phyloP scores from a whole-genome alignment of 108 stramenopile genomes.

The Fistulifera pelliculosa region DNA sequence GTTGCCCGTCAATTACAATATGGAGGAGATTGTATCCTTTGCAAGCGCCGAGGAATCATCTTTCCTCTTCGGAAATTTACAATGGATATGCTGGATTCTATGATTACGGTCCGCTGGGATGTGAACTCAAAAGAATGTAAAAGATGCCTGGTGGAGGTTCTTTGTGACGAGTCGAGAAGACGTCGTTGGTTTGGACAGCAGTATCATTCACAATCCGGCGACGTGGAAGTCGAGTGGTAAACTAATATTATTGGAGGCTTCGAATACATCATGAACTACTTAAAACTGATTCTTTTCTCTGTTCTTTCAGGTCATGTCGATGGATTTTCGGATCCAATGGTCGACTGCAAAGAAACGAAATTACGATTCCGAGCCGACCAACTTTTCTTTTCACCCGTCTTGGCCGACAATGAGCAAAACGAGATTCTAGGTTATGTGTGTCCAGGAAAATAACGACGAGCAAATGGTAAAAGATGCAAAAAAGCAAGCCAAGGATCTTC shows the following conservation, averaged over 20 bases:
- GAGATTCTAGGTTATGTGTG: conserved; percentile 73
- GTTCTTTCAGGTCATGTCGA: conserved; percentile 82
- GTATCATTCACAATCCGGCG: conserved; percentile 89
- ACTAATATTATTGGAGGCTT: not conserved
- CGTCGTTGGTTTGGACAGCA: conserved; percentile 87
- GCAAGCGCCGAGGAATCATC: conserved; percentile 94
- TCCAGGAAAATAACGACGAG: conserved; percentile 77
- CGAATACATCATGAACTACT: not conserved
- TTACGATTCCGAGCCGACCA: conserved; percentile 94
- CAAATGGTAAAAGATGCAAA: conserved; percentile 80
- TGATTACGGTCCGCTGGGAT: conserved; percentile 96
- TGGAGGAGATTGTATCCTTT: conserved; percentile 89
- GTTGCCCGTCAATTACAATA: conserved; percentile 29
- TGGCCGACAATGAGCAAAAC: conserved; percentile 28
- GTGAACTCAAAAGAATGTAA: conserved; percentile 84
- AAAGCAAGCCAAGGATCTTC: conserved; percentile 51
- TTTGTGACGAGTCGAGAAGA: conserved; percentile 89
- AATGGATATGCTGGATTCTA: conserved; percentile 95
- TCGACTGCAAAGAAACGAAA: conserved; percentile 93
- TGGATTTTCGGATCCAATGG: conserved; percentile 96
- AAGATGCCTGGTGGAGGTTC: conserved; percentile 88
- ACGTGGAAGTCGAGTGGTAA: conserved; percentile 88
- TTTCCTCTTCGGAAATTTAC: conserved; percentile 96
- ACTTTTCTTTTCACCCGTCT: conserved; percentile 69
- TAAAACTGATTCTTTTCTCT: not conserved